Evolutionary conservation across 306 rosid species (phyloP).

Genomic region (Nissolia schottii): DNA sequence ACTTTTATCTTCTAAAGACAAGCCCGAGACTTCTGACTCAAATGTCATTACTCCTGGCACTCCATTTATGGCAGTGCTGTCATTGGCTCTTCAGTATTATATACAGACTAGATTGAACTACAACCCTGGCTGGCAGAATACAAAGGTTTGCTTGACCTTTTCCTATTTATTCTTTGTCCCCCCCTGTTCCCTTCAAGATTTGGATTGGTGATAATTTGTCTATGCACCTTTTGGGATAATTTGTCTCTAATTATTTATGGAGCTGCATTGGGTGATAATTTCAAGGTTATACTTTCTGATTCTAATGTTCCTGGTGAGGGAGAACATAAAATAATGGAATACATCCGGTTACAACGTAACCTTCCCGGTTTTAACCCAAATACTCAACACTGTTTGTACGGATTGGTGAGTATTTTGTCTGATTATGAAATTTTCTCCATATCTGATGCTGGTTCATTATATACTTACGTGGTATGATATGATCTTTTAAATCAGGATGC

Average conservation of each 20-base stretch:
- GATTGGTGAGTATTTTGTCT: conserved; percentile 63
- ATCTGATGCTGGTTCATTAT: not conserved
- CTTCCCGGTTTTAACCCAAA: conserved; percentile 85
- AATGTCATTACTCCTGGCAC: conserved; percentile 98
- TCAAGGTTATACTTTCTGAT: conserved; percentile 98
- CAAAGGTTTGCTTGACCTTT: conserved; percentile 57
- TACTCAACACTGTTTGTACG: conserved; percentile 84
- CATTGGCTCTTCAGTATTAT: conserved; percentile 89
- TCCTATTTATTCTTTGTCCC: conserved; percentile 23
- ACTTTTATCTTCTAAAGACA: conserved; percentile 50
- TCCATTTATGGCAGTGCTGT: conserved; percentile 82
- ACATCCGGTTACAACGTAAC: conserved; percentile 76
- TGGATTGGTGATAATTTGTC: too few species aligned
- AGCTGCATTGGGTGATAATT: conserved; percentile 65
- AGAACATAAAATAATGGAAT: conserved; percentile 89
- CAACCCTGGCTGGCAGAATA: conserved; percentile 74
- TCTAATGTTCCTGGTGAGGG: conserved; percentile 97
- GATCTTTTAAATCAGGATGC: conserved; percentile 71
- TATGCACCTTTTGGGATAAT: conserved; percentile 49
- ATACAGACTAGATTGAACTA: conserved; percentile 73
- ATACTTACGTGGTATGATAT: not conserved
- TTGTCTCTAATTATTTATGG: conserved; percentile 56
- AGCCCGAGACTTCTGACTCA: conserved; percentile 76
- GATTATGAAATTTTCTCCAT: conserved; percentile 1
- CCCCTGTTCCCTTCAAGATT: conserved; percentile 33